Evolutionary conservation across 768 basidiomycete genomes (phyloP), one percentile per base, ranked within the genome.

Genomic region (Leccinum uliginosum): DNA sequence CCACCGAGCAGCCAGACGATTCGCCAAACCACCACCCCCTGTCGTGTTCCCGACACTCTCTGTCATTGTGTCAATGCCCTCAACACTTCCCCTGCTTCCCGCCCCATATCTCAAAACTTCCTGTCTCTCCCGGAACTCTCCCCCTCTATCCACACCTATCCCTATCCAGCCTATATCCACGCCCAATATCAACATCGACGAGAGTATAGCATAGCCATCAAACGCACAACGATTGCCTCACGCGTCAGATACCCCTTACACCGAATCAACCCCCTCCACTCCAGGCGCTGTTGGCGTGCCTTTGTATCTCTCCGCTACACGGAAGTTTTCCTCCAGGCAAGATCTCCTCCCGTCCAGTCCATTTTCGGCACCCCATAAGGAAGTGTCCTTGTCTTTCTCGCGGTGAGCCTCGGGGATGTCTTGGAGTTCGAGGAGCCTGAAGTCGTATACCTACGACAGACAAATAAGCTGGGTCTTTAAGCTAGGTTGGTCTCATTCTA

Each of bases 401-500:
- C 49, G 78, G 83, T 19, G 87, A 88, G 17, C n/a, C n/a, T n/a
- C n/a, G 87, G 79, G 6, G 81, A 91, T 19, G 68, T 66, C 52
- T 32, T 60, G 50, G 67, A 66, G 30, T 29, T 62, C n/a, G 88
- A 70, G 49, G 70, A 70, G 4, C 69, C 59, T 19, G 87, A 90
- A 55, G 83, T 89, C 26, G 67, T 87, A 27, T 87, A 82, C 66
- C 78, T 81, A 55, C 51, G 68, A 83, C 29, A 78, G 85, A 60
- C 80, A 84, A 63, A 83, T 84, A 46, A 92, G 89, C 64, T 92
- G 89, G 89, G 76, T 89, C 34, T 87, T 86, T 43, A 82, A 84
- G 47, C 85, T 80, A 67, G 84, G 89, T 89, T 63, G 62, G 82
- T 65, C 53, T 58, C 44, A 35, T 29, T 30, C 34, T 17, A 57